Base-by-base conservation (phyloP, 352 stramenopile species). In the Lagenidium giganteum region DNA sequence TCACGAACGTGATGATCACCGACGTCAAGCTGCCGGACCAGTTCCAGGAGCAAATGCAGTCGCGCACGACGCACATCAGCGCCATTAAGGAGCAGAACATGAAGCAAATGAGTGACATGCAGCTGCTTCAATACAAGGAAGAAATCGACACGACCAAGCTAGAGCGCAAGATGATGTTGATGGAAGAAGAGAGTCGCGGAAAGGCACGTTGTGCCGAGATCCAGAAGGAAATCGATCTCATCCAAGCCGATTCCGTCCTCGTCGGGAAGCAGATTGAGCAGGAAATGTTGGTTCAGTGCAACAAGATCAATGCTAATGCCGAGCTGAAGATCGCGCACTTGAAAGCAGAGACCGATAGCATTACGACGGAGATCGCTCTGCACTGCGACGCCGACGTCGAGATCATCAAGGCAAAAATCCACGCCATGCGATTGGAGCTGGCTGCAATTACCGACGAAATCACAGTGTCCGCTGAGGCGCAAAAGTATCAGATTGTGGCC, bases 361-460 rank as follows among this genome's bases (percentile, higher is more conserved):
- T 67, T 25, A 40, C 48, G 34, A 47, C 48, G 8, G 57, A 67
- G 52, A 67, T 67, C 36, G 48, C 44, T 21, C 52, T 52, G 17
- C 42, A 56, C 16, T 67, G 57, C 39, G 57, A 67, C 21, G 57
- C 57, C 30, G 52, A 62, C 7, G 47, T 63, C 35, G 55, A 56
- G 20, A 50, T 60, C 23, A 53, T 67, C 43, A 38, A 51, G 13
- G 57, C 57, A 14, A 52, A 63, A 40, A 54, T 44, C 8, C 47
- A 54, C 11, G 57, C 57, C 24, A 18, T 67, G 9, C 5, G 30
- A 13, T 21, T 67, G 29, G 51, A 67, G 39, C 51, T 67, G 25
- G 42, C 47, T 1, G 57, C 57, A 21, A 31, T 62, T 9, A 44
- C 58, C 7, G 57, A 61, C 13, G 42, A 57, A 12, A 47, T 67